Conservation (phyloP, 345 rosid genomes). For the Eucalyptus paniculata region DNA sequence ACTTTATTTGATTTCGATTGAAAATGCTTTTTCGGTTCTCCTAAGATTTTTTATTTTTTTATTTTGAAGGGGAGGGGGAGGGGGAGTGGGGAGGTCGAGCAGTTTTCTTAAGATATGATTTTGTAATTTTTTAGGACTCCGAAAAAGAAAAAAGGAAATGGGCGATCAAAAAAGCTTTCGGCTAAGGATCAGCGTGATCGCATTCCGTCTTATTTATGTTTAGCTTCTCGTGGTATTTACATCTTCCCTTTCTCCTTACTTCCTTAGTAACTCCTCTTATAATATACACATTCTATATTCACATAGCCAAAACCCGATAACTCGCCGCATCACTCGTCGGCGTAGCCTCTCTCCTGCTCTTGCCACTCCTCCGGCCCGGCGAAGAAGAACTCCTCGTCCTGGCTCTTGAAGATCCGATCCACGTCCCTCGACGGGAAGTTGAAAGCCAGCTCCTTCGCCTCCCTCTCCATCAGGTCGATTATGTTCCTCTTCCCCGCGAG, state of each 20-base stretch:
- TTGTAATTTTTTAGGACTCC: no score
- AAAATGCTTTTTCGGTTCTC: no score
- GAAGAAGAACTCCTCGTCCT: conserved; percentile 29
- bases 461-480: conserved; percentile 15
- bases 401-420: conserved; percentile 20
- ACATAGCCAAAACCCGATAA: not conserved
- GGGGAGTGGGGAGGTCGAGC: no score
- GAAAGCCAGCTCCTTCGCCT: conserved; percentile 30
- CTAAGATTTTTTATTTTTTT: no score
- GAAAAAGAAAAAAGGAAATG: no score
- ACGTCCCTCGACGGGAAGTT: conserved; percentile 8
- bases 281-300: not conserved
- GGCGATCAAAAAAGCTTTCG: not conserved
- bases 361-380: conserved; percentile 14
- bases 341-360: not conserved
- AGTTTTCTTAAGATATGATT: no score
- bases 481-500: conserved; percentile 25
- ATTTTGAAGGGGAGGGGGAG: no score
- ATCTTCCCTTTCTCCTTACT: not conserved
- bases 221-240: not conserved
- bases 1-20: no score
- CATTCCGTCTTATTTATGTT: not conserved
- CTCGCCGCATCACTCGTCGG: not conserved
- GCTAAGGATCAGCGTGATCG: not conserved
- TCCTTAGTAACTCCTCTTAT: not conserved